A percentile compares a stretch with the other conserved stretches of the same genome.
Evolutionary conservation across 371 early-diverging fungal genomes (phyloP).

Genomic region (Syncephalis plumigaleata): DNA sequence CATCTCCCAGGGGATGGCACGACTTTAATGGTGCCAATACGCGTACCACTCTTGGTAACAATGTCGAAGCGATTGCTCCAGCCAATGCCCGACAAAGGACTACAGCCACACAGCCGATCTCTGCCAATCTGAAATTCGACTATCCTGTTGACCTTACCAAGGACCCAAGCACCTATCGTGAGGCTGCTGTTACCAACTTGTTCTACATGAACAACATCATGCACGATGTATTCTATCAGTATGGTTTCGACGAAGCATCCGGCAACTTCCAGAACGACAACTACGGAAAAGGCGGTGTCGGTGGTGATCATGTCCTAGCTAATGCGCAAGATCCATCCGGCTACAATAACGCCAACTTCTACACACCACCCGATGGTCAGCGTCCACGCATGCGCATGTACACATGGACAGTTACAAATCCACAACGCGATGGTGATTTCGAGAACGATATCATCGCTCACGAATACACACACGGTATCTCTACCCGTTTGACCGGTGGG

Average conservation of each 20-base stretch:
- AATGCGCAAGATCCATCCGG: constrained; percentile 63
- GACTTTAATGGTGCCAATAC: background rate
- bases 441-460: constrained; percentile 16
- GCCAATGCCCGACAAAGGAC: too few species aligned
- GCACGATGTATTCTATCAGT: constrained; percentile 8
- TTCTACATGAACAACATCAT: background rate
- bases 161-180: constrained; percentile 49
- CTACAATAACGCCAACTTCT: constrained; percentile 14
- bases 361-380: constrained; percentile 23
- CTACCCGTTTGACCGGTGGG: constrained; percentile 31
- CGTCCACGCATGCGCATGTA: constrained; percentile 20
- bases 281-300: constrained; percentile 54
- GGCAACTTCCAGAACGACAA: constrained; percentile 85
- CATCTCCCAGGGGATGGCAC: background rate
- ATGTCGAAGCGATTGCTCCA: constrained; percentile 29
- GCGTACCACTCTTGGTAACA: constrained; percentile 48
- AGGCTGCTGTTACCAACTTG: constrained; percentile 52
- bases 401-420: constrained; percentile 13
- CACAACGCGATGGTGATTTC: constrained; percentile 18
- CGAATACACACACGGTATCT: constrained; percentile 31
- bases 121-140: constrained; percentile 38
- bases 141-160: constrained; percentile 42
- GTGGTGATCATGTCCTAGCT: constrained; percentile 76
- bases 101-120: constrained; percentile 14
- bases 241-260: constrained; percentile 10